Evolutionary conservation across 768 basidiomycete genomes (phyloP).

Genomic region (Panaeolus cyanescens): DNA sequence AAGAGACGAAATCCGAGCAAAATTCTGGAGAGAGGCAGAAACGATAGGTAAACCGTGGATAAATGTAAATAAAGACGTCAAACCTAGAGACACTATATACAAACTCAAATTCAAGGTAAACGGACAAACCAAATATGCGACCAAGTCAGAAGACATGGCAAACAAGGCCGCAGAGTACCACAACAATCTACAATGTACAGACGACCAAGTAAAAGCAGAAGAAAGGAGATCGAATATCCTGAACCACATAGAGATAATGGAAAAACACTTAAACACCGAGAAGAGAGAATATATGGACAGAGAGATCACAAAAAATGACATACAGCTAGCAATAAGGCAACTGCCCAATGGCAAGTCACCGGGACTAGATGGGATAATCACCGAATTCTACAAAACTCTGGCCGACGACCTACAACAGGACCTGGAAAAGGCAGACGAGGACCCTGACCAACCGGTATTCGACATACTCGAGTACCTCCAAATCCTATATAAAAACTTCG

Average conservation of each 20-base stretch:
- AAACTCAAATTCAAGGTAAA: background rate
- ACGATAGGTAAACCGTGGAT: constrained; percentile 7
- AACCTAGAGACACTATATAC: too few relatives aligned
- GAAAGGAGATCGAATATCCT: background rate
- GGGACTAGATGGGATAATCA: constrained; percentile 23
- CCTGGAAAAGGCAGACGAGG: background rate
- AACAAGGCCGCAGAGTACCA: constrained; percentile 28
- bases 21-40: constrained; percentile 6
- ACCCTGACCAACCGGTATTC: too few relatives aligned
- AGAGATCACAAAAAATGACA: constrained; percentile 12
- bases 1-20: background rate
- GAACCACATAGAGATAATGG: background rate
- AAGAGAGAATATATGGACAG: background rate
- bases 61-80: too few relatives aligned
- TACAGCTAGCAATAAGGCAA: constrained; percentile 11
- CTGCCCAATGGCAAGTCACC: constrained; percentile 20
- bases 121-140: constrained; percentile 11
- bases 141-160: constrained; percentile 27
- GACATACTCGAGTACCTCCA: constrained; percentile 11
- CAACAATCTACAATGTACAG: constrained; percentile 24
- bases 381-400: constrained; percentile 28
- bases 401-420: background rate
- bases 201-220: background rate
- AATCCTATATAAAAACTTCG: constrained; percentile 27
- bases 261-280: background rate